Percentiles rank a stretch among this genome's conserved stretches.
Evolutionary conservation across 495 filamentous ascomycete genomes (phyloP).

Genomic region (Hypoxylon rickii): DNA sequence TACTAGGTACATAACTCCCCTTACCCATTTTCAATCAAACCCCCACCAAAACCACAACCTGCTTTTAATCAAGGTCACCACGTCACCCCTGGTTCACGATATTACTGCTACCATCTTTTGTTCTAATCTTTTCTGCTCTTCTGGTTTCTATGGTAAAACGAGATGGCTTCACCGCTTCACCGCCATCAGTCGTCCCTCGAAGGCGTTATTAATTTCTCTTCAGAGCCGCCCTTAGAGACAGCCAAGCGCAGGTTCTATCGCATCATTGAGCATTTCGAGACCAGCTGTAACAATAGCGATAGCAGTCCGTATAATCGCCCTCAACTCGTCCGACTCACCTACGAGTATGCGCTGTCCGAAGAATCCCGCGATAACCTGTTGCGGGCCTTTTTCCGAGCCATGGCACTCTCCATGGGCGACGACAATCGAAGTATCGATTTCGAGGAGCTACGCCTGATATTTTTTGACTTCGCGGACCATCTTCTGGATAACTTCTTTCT

Average conservation of each 20-base stretch:
- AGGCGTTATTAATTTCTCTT: slow-evolving; percentile 27
- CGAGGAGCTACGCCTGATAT: slow-evolving; percentile 15
- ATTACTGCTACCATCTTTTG: not conserved
- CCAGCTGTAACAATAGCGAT: slow-evolving; percentile 1
- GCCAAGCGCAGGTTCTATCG: slow-evolving; percentile 25
- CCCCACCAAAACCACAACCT: not conserved
- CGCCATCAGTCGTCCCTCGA: slow-evolving; percentile 35
- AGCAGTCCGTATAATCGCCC: slow-evolving; percentile 27
- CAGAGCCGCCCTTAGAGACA: slow-evolving; percentile 22
- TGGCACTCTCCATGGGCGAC: slow-evolving; percentile 25
- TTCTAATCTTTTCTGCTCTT: not conserved
- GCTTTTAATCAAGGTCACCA: not conserved
- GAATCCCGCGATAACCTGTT: slow-evolving; percentile 34
- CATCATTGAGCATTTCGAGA: slow-evolving; percentile 29
- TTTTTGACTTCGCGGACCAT: slow-evolving; percentile 34
- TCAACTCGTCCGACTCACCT: slow-evolving; percentile 35
- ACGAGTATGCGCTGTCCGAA: slow-evolving; percentile 36
- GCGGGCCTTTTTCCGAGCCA: slow-evolving; percentile 30
- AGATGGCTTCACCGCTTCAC: slow-evolving; percentile 20
- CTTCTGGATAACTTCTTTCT: slow-evolving; percentile 39
- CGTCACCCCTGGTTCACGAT: not conserved
- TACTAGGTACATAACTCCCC: not conserved
- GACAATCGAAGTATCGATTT: slow-evolving; percentile 25
- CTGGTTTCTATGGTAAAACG: not conserved
- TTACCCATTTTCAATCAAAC: not conserved